A percentile compares a stretch with the other conserved stretches of the same genome.
Evolutionary conservation across 768 basidiomycete genomes (phyloP).

Genomic region (Boletales sp.): DNA sequence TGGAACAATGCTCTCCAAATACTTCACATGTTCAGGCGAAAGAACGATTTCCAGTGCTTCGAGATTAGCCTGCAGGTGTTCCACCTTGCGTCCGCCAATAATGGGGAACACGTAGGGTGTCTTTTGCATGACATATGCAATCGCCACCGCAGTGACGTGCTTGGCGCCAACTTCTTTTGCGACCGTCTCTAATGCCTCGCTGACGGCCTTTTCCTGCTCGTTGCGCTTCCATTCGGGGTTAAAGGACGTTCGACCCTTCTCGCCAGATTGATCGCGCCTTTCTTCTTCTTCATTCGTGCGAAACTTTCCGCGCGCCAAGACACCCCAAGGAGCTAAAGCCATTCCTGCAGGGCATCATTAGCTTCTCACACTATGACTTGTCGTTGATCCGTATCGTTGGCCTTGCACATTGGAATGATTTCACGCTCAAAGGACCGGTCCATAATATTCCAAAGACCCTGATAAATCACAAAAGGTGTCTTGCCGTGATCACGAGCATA

Average conservation of each 20-base stretch:
- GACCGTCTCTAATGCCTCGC: slow-evolving; percentile 46
- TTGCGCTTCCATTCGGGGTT: slow-evolving; percentile 42
- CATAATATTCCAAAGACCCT: slow-evolving; percentile 34
- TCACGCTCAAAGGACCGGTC: slow-evolving; percentile 43
- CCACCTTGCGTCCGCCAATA: slow-evolving; percentile 49
- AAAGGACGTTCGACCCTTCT: slow-evolving; percentile 24
- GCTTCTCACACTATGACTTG: neutral
- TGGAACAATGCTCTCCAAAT: slow-evolving; percentile 39
- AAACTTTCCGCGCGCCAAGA: slow-evolving; percentile 34
- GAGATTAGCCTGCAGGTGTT: slow-evolving; percentile 48
- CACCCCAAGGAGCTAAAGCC: slow-evolving; percentile 37
- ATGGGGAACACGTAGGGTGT: slow-evolving; percentile 51
- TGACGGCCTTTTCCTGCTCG: slow-evolving; percentile 41
- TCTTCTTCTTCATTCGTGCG: slow-evolving; percentile 31
- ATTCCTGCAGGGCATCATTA: slow-evolving; percentile 13
- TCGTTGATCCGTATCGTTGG: slow-evolving; percentile 14
- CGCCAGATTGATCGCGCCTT: slow-evolving; percentile 21
- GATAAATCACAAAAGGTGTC: slow-evolving; percentile 45
- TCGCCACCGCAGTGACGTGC: slow-evolving; percentile 38
- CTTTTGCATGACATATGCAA: slow-evolving; percentile 55
- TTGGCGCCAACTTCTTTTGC: slow-evolving; percentile 48
- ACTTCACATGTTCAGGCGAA: slow-evolving; percentile 41
- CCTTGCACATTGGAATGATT: slow-evolving; percentile 35
- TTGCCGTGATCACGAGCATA: slow-evolving; percentile 41
- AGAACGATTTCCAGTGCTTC: slow-evolving; percentile 48